Percentiles rank a stretch among this genome's conserved stretches.
phyloP scores from a whole-genome alignment of 1,139 yeast genomes.

The Entelexis sorbosivorans region DNA sequence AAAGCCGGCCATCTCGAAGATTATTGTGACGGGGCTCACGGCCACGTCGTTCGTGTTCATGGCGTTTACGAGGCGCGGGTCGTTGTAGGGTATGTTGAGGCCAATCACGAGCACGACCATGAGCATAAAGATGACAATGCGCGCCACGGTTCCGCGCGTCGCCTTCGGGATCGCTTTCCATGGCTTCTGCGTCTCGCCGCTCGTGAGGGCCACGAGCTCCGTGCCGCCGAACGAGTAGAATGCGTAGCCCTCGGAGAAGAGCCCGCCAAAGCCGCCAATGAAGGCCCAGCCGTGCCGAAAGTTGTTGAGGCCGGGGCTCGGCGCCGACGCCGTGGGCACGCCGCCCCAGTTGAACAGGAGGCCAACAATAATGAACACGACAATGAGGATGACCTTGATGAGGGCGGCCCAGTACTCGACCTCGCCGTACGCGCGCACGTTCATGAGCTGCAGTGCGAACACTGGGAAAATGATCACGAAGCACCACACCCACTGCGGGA shows the following conservation, averaged over 20 bases:
- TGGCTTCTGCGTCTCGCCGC: constrained; percentile 42
- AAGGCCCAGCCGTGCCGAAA: constrained; percentile 15
- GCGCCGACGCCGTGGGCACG: constrained; percentile 30
- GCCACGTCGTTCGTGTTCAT: constrained; percentile 28
- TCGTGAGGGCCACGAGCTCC: constrained; percentile 41
- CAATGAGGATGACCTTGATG: constrained; percentile 44
- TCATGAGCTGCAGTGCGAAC: constrained; percentile 30
- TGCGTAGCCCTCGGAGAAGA: constrained; percentile 19
- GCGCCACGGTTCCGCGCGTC: constrained; percentile 32
- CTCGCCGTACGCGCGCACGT: constrained; percentile 52
- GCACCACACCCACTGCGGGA: constrained; percentile 37
- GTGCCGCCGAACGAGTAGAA: constrained; percentile 20
- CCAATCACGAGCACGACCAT: constrained; percentile 41
- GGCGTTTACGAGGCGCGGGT: constrained; percentile 36
- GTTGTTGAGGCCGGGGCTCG: constrained; percentile 62
- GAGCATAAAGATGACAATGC: constrained; percentile 33
- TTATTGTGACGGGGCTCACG: constrained; percentile 49
- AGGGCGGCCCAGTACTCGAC: constrained; percentile 55
- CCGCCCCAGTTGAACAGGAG: constrained; percentile 61
- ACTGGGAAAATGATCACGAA: constrained; percentile 32
- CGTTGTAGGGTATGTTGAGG: constrained; percentile 38
- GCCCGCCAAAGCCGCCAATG: constrained; percentile 17
- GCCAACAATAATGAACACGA: constrained; percentile 48
- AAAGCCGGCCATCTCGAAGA: constrained; percentile 47
- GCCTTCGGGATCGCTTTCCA: constrained; percentile 33